phyloP scores from a whole-genome alignment of 75 land plant genomes.

The Chamaecyparis obtusa region DNA sequence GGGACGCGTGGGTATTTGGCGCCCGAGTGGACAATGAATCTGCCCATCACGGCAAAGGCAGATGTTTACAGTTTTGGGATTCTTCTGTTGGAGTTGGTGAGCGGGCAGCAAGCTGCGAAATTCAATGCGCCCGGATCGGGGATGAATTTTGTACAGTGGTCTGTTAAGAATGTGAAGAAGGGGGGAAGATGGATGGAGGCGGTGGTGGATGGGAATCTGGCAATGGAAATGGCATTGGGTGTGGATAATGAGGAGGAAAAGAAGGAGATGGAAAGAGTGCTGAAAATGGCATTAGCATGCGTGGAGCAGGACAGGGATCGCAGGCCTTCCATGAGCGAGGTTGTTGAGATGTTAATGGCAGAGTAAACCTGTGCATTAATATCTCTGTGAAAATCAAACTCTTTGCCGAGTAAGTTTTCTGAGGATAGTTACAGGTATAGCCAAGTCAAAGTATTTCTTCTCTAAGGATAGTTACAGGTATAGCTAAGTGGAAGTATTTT shows the following conservation, averaged over 20 bases:
- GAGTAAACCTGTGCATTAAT: too few relatives aligned
- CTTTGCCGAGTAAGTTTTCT: too few relatives aligned
- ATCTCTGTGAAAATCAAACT: too few relatives aligned
- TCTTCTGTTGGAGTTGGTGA: conserved; percentile 64
- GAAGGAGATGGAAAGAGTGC: conserved; percentile 32
- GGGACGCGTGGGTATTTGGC: conserved; percentile 80
- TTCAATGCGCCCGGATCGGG: not conserved
- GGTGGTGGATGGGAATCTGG: conserved; percentile 28
- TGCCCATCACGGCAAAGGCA: conserved; percentile 50
- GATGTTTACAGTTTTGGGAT: conserved; percentile 82
- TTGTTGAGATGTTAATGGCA: conserved; percentile 59
- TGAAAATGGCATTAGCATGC: conserved; percentile 70
- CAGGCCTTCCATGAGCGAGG: conserved; percentile 70
- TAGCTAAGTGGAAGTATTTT: too few relatives aligned
- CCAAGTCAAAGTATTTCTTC: too few relatives aligned
- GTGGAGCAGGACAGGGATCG: conserved; percentile 52
- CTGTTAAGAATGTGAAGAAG: conserved; percentile 39
- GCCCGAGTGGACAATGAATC: conserved; percentile 47
- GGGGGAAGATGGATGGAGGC: conserved; percentile 44
- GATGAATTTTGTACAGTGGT: conserved; percentile 57
- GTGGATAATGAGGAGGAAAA: conserved; percentile 20
- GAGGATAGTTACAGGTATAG: too few relatives aligned
- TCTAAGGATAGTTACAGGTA: too few relatives aligned
- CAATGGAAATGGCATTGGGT: too few relatives aligned
- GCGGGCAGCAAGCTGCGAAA: conserved; percentile 30